Conservation (phyloP, 179 eudicot species). For the Carnegiea gigantea region DNA sequence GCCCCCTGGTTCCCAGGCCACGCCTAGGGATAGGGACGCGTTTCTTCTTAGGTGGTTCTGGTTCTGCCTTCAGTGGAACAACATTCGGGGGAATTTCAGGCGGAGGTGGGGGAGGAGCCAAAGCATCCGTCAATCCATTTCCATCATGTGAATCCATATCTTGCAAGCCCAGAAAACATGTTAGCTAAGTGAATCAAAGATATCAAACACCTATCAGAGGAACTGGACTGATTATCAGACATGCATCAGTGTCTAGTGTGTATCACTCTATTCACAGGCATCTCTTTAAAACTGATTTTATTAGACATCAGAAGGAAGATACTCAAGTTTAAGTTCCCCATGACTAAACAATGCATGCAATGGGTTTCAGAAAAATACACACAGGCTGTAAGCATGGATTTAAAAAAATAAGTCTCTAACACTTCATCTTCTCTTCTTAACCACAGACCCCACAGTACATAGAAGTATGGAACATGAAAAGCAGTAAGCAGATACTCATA, state of each 20-base stretch:
- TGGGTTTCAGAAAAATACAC: no score
- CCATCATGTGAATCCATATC: constrained; percentile 35
- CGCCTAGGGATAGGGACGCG: constrained; percentile 74
- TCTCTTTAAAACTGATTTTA: not conserved
- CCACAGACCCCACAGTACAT: not conserved
- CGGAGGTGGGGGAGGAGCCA: constrained; percentile 96
- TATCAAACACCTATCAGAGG: not conserved
- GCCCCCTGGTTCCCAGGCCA: constrained; percentile 70
- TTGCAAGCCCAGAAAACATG: not conserved
- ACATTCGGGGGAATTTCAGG: constrained; percentile 79
- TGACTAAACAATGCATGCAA: not conserved
- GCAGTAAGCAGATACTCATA: no score
- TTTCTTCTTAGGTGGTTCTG: constrained; percentile 53
- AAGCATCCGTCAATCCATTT: constrained; percentile 48
- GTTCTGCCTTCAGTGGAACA: constrained; percentile 53
- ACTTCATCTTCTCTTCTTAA: not conserved
- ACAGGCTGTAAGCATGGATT: not conserved
- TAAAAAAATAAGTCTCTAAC: not conserved
- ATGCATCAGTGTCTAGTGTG: not conserved
- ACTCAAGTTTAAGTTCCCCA: not conserved
- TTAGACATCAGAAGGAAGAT: not conserved
- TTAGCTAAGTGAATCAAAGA: not conserved
- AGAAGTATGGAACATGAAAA: not conserved
- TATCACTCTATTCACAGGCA: not conserved
- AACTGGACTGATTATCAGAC: not conserved